These are phyloP conservation scores for Rhodotorula kratochvilovae DNA, from an alignment of 768 basidiomycete species.

Conservation along the genomic window DNA sequence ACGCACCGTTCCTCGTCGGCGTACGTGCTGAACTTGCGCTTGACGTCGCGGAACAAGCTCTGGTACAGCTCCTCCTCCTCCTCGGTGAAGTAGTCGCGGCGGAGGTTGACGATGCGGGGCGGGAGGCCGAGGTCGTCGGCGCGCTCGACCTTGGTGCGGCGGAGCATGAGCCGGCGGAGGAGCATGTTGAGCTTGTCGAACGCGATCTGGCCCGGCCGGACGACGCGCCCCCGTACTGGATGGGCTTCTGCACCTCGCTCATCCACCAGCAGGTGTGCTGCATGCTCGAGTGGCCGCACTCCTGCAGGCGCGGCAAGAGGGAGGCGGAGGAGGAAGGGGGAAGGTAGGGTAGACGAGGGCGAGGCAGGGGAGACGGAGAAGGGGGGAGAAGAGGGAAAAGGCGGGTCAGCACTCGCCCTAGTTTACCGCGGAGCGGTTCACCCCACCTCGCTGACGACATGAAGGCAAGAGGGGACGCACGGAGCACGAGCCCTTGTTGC, in stretches of 20 bases:
- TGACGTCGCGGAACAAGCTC: slow-evolving; percentile 78
- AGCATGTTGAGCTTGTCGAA: slow-evolving; percentile 90
- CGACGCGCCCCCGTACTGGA: slow-evolving; percentile 72
- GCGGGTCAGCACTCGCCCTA: too few relatives aligned
- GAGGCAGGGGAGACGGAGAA: too few relatives aligned
- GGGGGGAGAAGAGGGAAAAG: background rate
- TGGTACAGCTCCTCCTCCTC: slow-evolving; percentile 76
- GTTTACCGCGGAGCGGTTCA: too few relatives aligned
- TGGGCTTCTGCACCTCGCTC: slow-evolving; percentile 90
- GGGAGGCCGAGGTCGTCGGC: slow-evolving; percentile 95
- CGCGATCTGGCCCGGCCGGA: slow-evolving; percentile 66
- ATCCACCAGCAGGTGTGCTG: slow-evolving; percentile 87
- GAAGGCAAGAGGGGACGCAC: slow-evolving; percentile 39
- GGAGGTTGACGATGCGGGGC: slow-evolving; percentile 80
- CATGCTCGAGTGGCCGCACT: slow-evolving; percentile 50
- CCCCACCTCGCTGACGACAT: too few relatives aligned
- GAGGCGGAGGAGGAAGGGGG: too few relatives aligned
- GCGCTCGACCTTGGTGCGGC: slow-evolving; percentile 67
- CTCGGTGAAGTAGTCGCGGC: slow-evolving; percentile 86
- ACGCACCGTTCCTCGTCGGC: slow-evolving; percentile 67
- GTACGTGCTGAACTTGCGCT: slow-evolving; percentile 83
- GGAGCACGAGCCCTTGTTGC: slow-evolving; percentile 74
- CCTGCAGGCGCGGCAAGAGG: slow-evolving; percentile 8
- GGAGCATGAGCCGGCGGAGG: slow-evolving; percentile 88
- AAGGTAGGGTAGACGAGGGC: background rate